Conservation (phyloP, 345 rosid genomes). For the Eucalyptus pumila region DNA sequence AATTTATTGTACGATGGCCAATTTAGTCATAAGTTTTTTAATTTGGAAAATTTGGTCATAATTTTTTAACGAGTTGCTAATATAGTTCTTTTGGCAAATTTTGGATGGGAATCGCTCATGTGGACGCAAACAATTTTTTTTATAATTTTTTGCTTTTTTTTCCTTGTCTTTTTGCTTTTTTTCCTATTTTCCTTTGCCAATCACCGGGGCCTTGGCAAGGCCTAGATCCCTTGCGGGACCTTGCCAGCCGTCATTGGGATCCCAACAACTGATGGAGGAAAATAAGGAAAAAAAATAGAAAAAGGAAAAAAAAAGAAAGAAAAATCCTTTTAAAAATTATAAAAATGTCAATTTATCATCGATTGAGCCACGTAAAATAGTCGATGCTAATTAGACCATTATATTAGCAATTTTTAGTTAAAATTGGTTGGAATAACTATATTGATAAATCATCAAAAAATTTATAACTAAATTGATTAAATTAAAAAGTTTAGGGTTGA, state of each 20-base stretch:
- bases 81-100: background rate
- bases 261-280: background rate
- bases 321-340: background rate
- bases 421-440: background rate
- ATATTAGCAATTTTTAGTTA: background rate
- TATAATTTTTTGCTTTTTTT: background rate
- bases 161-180: background rate
- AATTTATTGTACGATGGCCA: background rate
- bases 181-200: background rate
- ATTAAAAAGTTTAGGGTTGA: background rate
- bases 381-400: accelerated
- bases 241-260: background rate
- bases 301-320: background rate
- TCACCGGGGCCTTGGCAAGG: background rate
- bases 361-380: accelerated
- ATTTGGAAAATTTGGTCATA: background rate
- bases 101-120: background rate
- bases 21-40: background rate
- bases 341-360: background rate
- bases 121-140: background rate
- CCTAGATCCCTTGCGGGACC: background rate
- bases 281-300: background rate
- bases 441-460: background rate
- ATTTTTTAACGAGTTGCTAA: background rate
- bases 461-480: background rate